Base-by-base conservation (phyloP, 805 yeast genomes). In the Groenewaldozyma tartarivorans region DNA sequence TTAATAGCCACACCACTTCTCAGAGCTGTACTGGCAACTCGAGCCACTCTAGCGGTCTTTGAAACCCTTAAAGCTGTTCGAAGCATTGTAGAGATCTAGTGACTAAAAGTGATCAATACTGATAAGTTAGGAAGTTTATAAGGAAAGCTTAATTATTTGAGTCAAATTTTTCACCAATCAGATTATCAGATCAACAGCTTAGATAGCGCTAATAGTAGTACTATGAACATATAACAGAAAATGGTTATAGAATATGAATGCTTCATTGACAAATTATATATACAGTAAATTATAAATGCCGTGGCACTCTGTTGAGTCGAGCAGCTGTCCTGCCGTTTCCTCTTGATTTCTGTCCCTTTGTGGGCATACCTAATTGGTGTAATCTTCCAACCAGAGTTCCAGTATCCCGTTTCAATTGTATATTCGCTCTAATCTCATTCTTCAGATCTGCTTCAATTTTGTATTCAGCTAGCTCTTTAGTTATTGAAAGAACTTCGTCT, bases 261-360 rank as follows among this genome's bases (percentile, higher is more conserved):
- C n/a, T n/a, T n/a, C n/a, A n/a, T n/a, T n/a, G n/a, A n/a, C n/a
- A n/a, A n/a, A n/a, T n/a, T n/a, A n/a, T n/a, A n/a, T n/a, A n/a
- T n/a, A 31, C 30, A 29, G 30, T 35, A 6, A 26, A 22, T 35
- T 45, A 49, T 36, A 47, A 39, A 7, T 48, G 40, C 17, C 64
- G 79, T 48, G 83, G 81, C 38, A 84, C 62, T 54, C 74, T 77
- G 64, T 90, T 90, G 62, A 90, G 73, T 61, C 77, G 79, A 66
- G 78, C 79, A 17, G 97, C 98, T 20, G 95, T 90, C 57, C 72
- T 71, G 26, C 95, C 95, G 58, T 92, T 92, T 48, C 81, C 84
- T 67, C 85, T 78, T 15, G 98, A 92, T 47, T 81, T 73, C 69
- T 92, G 97, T 53, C 98, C 98, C 59, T 73, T 73, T 20, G 80